phyloP scores from a whole-genome alignment of 495 filamentous ascomycete genomes.

The Penicillium ochrochloron region DNA sequence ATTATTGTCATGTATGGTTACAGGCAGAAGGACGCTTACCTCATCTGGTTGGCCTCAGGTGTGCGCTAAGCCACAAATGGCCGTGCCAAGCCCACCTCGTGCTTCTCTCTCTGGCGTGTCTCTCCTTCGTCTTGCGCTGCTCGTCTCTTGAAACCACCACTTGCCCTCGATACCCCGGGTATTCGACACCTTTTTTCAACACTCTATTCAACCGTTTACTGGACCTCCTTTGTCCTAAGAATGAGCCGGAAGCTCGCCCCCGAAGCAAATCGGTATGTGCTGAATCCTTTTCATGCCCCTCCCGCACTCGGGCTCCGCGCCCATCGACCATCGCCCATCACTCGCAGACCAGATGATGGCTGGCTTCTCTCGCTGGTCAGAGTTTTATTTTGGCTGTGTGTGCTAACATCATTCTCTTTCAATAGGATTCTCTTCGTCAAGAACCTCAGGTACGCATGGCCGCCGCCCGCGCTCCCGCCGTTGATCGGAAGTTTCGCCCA shows the following conservation, averaged over 20 bases:
- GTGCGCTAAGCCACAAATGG: slow-evolving; percentile 40
- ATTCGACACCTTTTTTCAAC: slow-evolving; percentile 27
- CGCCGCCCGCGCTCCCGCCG: slow-evolving; percentile 15
- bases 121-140: slow-evolving; percentile 24
- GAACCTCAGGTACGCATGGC: slow-evolving; percentile 79
- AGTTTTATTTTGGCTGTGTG: neutral
- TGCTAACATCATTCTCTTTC: slow-evolving; percentile 19
- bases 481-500: slow-evolving; percentile 8
- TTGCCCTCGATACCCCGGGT: slow-evolving; percentile 33
- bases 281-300: slow-evolving; percentile 39
- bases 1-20: slow-evolving; percentile 21
- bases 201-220: slow-evolving; percentile 12
- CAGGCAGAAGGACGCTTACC: slow-evolving; percentile 9
- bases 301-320: slow-evolving; percentile 15
- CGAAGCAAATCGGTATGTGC: slow-evolving; percentile 88
- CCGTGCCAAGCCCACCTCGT: slow-evolving; percentile 34
- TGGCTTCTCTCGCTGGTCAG: neutral
- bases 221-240: slow-evolving; percentile 38
- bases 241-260: slow-evolving; percentile 82
- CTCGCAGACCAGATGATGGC: slow-evolving; percentile 7
- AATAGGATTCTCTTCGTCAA: slow-evolving; percentile 94
- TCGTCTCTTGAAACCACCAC: slow-evolving; percentile 22
- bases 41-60: slow-evolving; percentile 19
- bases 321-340: slow-evolving; percentile 15
- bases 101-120: slow-evolving; percentile 29